A percentile compares a stretch with the other conserved stretches of the same genome.
Conservation (phyloP, 768 basidiomycete genomes). For the Tulasnella sp. region DNA sequence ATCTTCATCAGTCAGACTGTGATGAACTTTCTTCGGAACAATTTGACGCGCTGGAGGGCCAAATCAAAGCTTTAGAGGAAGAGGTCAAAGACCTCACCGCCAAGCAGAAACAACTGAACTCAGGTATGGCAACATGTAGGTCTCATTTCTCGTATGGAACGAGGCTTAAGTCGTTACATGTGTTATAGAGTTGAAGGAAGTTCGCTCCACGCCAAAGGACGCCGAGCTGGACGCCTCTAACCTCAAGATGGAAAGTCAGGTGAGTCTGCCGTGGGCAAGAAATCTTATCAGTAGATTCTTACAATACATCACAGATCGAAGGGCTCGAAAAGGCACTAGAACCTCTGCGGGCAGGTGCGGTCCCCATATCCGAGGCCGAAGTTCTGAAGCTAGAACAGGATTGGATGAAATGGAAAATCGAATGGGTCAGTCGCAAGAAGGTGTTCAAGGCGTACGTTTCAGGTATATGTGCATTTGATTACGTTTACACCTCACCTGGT, state of each 20-base stretch:
- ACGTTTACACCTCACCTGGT: neutral
- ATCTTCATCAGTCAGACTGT: conserved; percentile 43
- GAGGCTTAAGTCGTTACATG: neutral
- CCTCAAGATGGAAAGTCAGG: conserved; percentile 39
- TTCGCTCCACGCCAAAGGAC: conserved; percentile 60
- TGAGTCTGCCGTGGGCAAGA: conserved; percentile 28
- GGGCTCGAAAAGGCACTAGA: conserved; percentile 40
- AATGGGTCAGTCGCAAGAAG: conserved; percentile 70
- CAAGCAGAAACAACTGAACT: conserved; percentile 1
- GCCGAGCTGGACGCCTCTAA: conserved; percentile 48
- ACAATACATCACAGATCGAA: conserved; percentile 33
- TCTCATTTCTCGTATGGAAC: conserved; percentile 3
- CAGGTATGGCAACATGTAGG: conserved; percentile 18
- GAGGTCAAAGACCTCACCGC: conserved; percentile 38
- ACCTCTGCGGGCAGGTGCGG: conserved; percentile 56
- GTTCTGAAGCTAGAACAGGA: conserved; percentile 56
- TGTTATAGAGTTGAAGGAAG: conserved; percentile 47
- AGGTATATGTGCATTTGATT: neutral
- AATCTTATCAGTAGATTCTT: neutral
- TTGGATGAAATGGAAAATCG: conserved; percentile 67
- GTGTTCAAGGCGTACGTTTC: conserved; percentile 57
- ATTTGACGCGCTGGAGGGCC: conserved; percentile 31
- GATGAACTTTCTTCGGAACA: conserved; percentile 52
- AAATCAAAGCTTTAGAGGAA: conserved; percentile 34
- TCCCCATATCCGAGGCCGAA: conserved; percentile 60